Base-by-base conservation (phyloP, 2,329 filamentous ascomycete genomes). In the Penicillium thymicola region DNA sequence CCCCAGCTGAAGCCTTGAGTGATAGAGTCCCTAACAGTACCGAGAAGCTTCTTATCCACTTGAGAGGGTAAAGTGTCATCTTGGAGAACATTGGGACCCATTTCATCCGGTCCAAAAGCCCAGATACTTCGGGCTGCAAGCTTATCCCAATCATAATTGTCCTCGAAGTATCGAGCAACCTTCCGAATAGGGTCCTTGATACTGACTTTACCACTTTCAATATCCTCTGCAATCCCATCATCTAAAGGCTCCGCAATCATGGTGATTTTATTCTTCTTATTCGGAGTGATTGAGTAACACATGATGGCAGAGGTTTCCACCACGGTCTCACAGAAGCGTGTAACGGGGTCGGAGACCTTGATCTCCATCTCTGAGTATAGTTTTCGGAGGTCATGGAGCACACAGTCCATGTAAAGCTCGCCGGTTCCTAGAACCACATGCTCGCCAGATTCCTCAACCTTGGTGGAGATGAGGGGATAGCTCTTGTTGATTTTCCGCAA, bases 351-450 rank as follows among this genome's bases (percentile, higher is more conserved):
- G 0, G 94, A 99, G 47, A 99, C 91, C 77, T 97, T 97, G 77
- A 99, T 89, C 73, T 99, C 94, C 94, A 99, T 99, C 68, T 97
- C 93, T 14, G 94, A 92, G 71, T 97, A 99, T n/a, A 97, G 76
- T 40, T 87, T 85, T 52, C 94, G 89, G 45, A 99, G 82, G 71
- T 99, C 94, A 73, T 99, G 94, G 44, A 99, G 82, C 4, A 99
- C 93, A 68, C 94, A 99, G 73, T 99, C 94, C 92, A 99, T 97
- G 78, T 99, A 99, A n/a, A 99, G 81, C 74, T 99, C 94, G 58
- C 94, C 94, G 0, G 94, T 99, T 25, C 94, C 94, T 5, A 99
- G 84, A 45, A 99, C 83, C 63, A 99, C 88, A 71, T 99, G 94
- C 75, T 99, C 94, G 49, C 94, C 94, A 1, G 92, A 97, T 76